A percentile compares a stretch with the other conserved stretches of the same genome.
Conservation (phyloP, 2,329 filamentous ascomycete genomes). For the Hymenoscyphus repandus region DNA sequence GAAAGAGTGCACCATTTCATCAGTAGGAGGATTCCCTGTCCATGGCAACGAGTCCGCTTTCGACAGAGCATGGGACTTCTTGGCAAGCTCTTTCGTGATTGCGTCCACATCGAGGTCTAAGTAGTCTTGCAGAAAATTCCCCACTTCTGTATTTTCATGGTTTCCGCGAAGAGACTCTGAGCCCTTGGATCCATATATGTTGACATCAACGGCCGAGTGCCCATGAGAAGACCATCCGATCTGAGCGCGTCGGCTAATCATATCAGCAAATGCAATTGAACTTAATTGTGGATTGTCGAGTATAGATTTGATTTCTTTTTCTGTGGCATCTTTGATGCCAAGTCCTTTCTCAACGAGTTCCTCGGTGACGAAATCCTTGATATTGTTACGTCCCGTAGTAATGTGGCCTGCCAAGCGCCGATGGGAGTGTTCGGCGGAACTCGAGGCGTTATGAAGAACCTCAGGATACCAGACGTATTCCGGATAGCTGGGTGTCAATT, state of each 20-base stretch:
- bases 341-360: constrained; percentile 65
- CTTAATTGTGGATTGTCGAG: constrained; percentile 52
- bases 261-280: constrained; percentile 64
- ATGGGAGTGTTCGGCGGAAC: constrained; percentile 66
- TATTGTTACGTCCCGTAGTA: constrained; percentile 32
- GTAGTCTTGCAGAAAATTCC: constrained; percentile 73
- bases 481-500: constrained; percentile 57
- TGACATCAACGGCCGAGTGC: constrained; percentile 90
- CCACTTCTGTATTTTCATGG: constrained; percentile 91
- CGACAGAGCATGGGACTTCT: constrained; percentile 19
- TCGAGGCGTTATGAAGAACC: constrained; percentile 73
- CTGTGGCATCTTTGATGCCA: constrained; percentile 68
- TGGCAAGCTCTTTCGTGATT: constrained; percentile 66
- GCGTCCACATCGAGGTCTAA: constrained; percentile 72
- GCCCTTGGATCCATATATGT: constrained; percentile 81
- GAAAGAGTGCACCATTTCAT: constrained; percentile 16
- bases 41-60: constrained; percentile 10
- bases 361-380: constrained; percentile 58
- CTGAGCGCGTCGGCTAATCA: constrained; percentile 82
- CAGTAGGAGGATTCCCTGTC: constrained; percentile 23
- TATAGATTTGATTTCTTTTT: constrained; percentile 65
- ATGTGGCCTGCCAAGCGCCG: constrained; percentile 58
- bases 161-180: constrained; percentile 69
- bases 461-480: constrained; percentile 76
- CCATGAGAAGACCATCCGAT: constrained; percentile 94